Conservation (phyloP, 306 rosid genomes). For the Echinosophora koreensis region DNA sequence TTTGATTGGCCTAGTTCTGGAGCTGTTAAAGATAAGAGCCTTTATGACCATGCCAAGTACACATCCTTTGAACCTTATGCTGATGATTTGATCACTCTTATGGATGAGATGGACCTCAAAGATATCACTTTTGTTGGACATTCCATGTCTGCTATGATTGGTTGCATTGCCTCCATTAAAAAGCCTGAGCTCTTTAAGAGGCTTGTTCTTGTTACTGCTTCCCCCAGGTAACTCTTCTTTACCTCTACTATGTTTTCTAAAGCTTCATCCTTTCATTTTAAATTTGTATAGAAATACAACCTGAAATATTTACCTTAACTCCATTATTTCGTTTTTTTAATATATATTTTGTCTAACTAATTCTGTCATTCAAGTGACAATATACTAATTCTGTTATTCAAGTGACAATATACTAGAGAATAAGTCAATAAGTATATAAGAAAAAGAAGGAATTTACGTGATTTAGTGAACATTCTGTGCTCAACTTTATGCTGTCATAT, state of each 20-base stretch:
- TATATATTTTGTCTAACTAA: no score
- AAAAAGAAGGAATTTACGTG: no score
- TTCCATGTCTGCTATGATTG: constrained; percentile 90
- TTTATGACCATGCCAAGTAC: constrained; percentile 63
- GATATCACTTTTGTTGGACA: constrained; percentile 71
- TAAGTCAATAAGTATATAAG: no score
- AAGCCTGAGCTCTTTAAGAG: constrained; percentile 72
- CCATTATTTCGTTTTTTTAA: not conserved
- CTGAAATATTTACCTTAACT: not conserved
- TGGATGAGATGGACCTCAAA: constrained; percentile 62
- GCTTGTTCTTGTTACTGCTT: constrained; percentile 72
- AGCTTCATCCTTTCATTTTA: not conserved
- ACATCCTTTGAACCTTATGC: constrained; percentile 67
- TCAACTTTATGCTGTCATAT: not conserved
- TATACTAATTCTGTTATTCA: no score
- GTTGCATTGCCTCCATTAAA: constrained; percentile 77
- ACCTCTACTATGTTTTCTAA: not conserved
- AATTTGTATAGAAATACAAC: not conserved
- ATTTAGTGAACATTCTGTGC: not conserved
- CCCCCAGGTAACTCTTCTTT: constrained; percentile 68
- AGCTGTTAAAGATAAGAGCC: constrained; percentile 50
- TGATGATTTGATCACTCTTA: constrained; percentile 62
- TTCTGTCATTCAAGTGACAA: no score
- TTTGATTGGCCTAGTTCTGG: constrained; percentile 87
- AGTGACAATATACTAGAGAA: no score